A percentile compares a stretch with the other conserved stretches of the same genome.
Evolutionary conservation across 2,329 filamentous ascomycete species (phyloP).

Genomic region (Ophiostoma perfectum): DNA sequence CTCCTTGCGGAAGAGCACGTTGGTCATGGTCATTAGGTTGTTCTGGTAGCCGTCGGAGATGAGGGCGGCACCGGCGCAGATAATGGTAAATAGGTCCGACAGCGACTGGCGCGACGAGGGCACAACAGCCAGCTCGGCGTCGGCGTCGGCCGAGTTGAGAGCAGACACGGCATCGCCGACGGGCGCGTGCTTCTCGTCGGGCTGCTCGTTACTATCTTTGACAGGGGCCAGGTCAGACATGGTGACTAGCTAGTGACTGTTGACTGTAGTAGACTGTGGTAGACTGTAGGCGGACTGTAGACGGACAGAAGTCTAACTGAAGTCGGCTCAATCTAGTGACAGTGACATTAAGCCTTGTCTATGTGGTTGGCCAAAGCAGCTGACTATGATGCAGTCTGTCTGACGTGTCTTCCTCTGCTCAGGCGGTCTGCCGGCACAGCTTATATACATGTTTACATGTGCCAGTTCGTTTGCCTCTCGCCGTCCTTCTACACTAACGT

Average conservation of each 20-base stretch:
- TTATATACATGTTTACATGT: background rate
- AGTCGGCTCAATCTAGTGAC: no score
- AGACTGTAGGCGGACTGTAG: background rate
- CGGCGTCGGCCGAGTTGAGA: background rate
- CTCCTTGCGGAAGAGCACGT: conserved; percentile 30
- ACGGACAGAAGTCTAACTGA: background rate
- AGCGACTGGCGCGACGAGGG: background rate
- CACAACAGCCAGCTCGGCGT: background rate
- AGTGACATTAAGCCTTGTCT: no score
- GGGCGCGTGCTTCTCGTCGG: background rate
- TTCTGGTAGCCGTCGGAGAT: conserved; percentile 35
- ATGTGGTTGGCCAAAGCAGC: background rate
- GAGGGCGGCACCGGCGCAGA: conserved; percentile 30
- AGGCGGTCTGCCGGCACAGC: background rate
- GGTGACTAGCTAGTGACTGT: background rate
- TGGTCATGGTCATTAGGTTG: conserved; percentile 35
- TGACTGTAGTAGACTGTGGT: background rate
- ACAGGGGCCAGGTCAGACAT: conserved; percentile 1
- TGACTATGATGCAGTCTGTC: no score
- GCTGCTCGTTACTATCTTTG: background rate
- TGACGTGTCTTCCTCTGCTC: no score
- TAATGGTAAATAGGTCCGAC: conserved; percentile 10
- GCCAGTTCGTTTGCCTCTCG: background rate
- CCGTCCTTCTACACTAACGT: background rate
- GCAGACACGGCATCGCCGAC: background rate